Evolutionary conservation across 495 filamentous ascomycete genomes (phyloP).

Genomic region (Penicillium coprophilum): DNA sequence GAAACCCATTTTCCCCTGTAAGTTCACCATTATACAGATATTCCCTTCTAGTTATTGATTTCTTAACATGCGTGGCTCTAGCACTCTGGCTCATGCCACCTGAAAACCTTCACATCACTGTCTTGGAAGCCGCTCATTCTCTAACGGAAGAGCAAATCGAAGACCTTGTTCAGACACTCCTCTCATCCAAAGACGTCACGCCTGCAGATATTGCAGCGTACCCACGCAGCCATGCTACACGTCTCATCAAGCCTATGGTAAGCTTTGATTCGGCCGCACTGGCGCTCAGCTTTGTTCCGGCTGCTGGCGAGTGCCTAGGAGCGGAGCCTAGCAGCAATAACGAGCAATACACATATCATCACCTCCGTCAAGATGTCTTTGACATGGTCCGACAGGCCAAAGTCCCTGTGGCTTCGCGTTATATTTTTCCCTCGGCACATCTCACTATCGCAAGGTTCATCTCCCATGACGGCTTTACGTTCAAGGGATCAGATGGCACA

Average conservation of each 20-base stretch:
- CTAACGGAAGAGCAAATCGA: slow-evolving; percentile 21
- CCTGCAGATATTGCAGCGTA: slow-evolving; percentile 53
- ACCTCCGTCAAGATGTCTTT: slow-evolving; percentile 74
- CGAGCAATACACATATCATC: slow-evolving; percentile 77
- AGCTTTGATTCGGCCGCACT: slow-evolving; percentile 77
- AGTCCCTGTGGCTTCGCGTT: slow-evolving; percentile 64
- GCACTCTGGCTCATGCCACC: slow-evolving; percentile 83
- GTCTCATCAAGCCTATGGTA: slow-evolving; percentile 73
- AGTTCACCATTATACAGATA: slow-evolving; percentile 19
- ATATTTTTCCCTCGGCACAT: slow-evolving; percentile 79
- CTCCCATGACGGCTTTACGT: slow-evolving; percentile 48
- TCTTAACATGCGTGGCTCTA: slow-evolving; percentile 26
- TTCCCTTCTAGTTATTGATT: not conserved
- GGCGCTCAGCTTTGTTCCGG: slow-evolving; percentile 78
- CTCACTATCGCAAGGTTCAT: slow-evolving; percentile 80
- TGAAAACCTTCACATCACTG: slow-evolving; percentile 72
- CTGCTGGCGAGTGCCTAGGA: slow-evolving; percentile 50
- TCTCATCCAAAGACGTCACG: slow-evolving; percentile 39
- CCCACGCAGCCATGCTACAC: slow-evolving; percentile 56
- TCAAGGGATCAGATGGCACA: slow-evolving; percentile 30
- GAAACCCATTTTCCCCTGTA: slow-evolving; percentile 60
- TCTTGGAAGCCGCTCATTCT: slow-evolving; percentile 25
- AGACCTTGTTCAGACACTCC: slow-evolving; percentile 36
- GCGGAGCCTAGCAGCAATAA: slow-evolving; percentile 18
- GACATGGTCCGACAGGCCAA: slow-evolving; percentile 52